Base-by-base conservation (phyloP, 345 rosid genomes). In the Conringia planisiliqua region DNA sequence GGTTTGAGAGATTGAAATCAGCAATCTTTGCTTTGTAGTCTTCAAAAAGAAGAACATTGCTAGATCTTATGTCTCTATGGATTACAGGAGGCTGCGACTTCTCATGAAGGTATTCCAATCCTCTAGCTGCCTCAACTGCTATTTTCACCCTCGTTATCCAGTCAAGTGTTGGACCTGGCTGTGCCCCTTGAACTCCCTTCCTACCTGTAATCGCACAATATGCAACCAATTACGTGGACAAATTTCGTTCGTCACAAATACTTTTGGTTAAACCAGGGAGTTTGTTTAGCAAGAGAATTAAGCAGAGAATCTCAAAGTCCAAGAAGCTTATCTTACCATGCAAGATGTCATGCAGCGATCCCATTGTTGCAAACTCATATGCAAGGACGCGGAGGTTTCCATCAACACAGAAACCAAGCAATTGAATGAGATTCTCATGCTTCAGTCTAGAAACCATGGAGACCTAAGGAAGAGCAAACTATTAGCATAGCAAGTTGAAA, bases 331-430 rank as follows among this genome's bases (percentile, higher is more conserved):
- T 68, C 70, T 61, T 66, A 92, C 99, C 99, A 80, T 96, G 98
- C 74, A 96, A 79, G 63, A 96, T 85, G 80, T 96, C 99, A 85
- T 96, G 99, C 51, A 95, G 81, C 27, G 99, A 96, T 47, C 99
- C 99, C 99, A 95, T 95, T 5, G 97, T 92, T 38, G 99, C 99
- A 83, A 92, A 96, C 75, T 96, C 99, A 76, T 92, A 92, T 9
- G 94, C 89, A 71, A 96, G 97, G 80, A 90, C 84, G 1, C 97
- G 94, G 14, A 88, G 66, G 80, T 88, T 92, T 79, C 97, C 99
- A 72, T 90, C 94, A 68, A 96, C 93, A 80, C 88, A 89, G 66
- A 85, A 96, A 58, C 98, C 97, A 17, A 84, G 92, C 85, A 96
- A 81, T 67, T 90, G 91, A 24, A 92, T 85, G 58, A 92, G 74